Conservation (phyloP, 352 stramenopile species). For the Globisporangium middletonii region DNA sequence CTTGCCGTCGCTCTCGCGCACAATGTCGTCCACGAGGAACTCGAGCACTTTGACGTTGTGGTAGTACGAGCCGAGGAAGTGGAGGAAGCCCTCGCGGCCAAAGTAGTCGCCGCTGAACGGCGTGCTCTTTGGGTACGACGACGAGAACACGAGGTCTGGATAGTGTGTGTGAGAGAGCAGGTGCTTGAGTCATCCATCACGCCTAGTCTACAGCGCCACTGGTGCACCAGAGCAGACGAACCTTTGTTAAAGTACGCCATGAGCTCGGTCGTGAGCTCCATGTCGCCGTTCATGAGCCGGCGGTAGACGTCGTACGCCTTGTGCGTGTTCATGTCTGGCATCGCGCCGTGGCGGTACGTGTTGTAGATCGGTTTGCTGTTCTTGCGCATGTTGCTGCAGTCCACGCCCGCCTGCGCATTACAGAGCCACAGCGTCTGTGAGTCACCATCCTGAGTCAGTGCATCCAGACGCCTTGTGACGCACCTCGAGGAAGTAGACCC, state of each 20-base stretch:
- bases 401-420: slow-evolving; percentile 41
- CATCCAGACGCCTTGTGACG: not conserved
- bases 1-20: slow-evolving; percentile 59
- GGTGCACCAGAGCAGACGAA: not conserved
- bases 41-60: slow-evolving; percentile 79
- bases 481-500: slow-evolving; percentile 84
- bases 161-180: not conserved
- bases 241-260: slow-evolving; percentile 86
- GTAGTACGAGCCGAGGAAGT: slow-evolving; percentile 69
- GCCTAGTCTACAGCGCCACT: not conserved
- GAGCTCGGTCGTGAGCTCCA: slow-evolving; percentile 47
- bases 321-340: slow-evolving; percentile 75
- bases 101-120: slow-evolving; percentile 83
- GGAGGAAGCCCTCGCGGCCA: slow-evolving; percentile 70
- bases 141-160: slow-evolving; percentile 79
- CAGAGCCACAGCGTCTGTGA: no score
- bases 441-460: not conserved
- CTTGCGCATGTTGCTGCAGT: slow-evolving; percentile 76
- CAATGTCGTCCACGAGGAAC: slow-evolving; percentile 65
- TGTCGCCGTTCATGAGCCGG: slow-evolving; percentile 54
- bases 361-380: slow-evolving; percentile 83
- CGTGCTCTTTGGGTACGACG: slow-evolving; percentile 70
- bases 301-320: slow-evolving; percentile 75
- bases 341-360: slow-evolving; percentile 56
- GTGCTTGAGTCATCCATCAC: not conserved